phyloP scores from a whole-genome alignment of 352 stramenopile species.

The Phytophthora citrophthora region DNA sequence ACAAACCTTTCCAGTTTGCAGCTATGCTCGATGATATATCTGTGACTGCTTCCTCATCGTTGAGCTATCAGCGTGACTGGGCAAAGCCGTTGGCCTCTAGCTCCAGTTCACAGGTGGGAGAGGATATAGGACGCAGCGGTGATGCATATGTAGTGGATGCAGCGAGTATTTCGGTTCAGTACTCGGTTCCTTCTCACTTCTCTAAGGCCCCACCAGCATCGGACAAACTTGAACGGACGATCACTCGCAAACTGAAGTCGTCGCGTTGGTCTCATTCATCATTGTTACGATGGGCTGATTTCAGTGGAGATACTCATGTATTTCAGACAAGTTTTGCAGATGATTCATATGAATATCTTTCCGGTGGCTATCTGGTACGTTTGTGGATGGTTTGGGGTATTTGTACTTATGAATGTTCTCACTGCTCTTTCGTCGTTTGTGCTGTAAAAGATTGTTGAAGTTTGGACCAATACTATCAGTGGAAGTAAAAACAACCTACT shows the following conservation, averaged over 20 bases:
- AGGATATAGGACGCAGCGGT: not conserved
- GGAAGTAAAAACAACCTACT: constrained; percentile 29
- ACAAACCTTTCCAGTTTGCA: constrained; percentile 27
- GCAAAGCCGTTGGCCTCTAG: not conserved
- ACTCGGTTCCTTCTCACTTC: constrained; percentile 32
- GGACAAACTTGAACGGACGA: constrained; percentile 32
- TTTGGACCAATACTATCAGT: constrained; percentile 32
- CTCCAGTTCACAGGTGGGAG: not conserved
- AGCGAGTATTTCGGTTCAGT: constrained; percentile 30
- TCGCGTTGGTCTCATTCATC: constrained; percentile 4
- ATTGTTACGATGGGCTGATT: constrained; percentile 12
- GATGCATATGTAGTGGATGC: not conserved
- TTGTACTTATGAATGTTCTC: not conserved
- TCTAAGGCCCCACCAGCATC: constrained; percentile 2
- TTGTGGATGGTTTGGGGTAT: not conserved
- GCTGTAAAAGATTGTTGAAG: constrained; percentile 45
- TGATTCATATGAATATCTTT: constrained; percentile 29
- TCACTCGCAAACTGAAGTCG: constrained; percentile 31
- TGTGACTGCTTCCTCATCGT: not conserved
- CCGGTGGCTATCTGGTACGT: constrained; percentile 41
- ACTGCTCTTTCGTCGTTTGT: not conserved
- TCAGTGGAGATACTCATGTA: constrained; percentile 30
- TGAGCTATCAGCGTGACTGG: not conserved
- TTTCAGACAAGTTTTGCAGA: constrained; percentile 34
- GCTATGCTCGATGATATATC: constrained; percentile 29